Base-by-base conservation (phyloP, 2,329 filamentous ascomycete genomes). In the Teratosphaeria viscida region DNA sequence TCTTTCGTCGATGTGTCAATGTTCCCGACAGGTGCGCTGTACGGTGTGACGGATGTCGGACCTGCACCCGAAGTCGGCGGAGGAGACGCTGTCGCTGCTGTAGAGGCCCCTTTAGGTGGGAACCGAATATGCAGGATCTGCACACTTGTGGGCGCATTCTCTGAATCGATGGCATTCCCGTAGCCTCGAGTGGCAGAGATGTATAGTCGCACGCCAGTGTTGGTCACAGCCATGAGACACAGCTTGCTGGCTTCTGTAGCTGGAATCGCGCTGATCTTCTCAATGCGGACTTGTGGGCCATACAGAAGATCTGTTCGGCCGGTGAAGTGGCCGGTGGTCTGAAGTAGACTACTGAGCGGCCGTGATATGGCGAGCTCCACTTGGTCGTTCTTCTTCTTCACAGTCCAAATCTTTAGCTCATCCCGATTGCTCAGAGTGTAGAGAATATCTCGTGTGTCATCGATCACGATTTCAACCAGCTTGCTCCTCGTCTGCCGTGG, bases 91-190 rank as follows among this genome's bases (percentile, higher is more conserved):
- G 63, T 59, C 52, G 61, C 43, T 29, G 61, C 59, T 26, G 62
- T 60, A 29, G 62, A 61, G 6, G 66, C 65, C 53, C 72, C 68
- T 47, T 78, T 73, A 0, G 94, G 94, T 1, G 95, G 94, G 61
- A 96, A 95, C 71, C 94, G 95, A 74, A 99, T 90, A 70, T 95
- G 94, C 66, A 95, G 88, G n/a, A 96, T 85, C 73, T 96, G 92
- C 90, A 99, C 96, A 74, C 90, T 96, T 67, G 89, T 92, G 0
- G 94, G 92, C 0, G 89, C 85, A 60, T 81, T 86, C 7, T 83
- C 81, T 23, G 82, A 79, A 26, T 82, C 82, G 14, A 81, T 81
- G 34, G 84, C 79, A 59, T 77, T 75, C 58, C 76, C 73, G 76
- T 87, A 88, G 19, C 90, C 87, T 64, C 87, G 88, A 0, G 91